A percentile compares a stretch with the other conserved stretches of the same genome.
These are phyloP conservation scores for Colletotrichum viniferum DNA, from an alignment of 2,329 filamentous ascomycete species.

Conservation along the genomic window DNA sequence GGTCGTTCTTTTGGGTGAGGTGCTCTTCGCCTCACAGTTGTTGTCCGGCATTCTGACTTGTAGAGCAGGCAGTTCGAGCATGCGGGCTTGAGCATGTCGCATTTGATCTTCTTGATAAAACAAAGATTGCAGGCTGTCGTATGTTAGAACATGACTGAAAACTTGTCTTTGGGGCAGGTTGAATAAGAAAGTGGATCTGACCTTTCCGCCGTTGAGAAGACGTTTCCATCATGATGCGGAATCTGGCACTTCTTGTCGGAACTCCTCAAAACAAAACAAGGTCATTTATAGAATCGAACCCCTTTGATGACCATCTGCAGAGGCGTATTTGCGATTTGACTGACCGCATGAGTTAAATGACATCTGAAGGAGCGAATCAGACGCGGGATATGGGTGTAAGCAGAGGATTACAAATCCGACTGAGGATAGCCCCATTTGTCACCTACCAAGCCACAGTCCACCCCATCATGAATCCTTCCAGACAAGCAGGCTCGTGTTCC, in stretches of 20 bases:
- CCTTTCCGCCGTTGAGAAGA: constrained; percentile 28
- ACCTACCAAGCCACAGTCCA: neutral
- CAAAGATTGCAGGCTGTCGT: constrained; percentile 46
- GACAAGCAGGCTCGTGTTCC: neutral
- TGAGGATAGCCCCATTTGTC: neutral
- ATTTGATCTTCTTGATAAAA: constrained; percentile 51
- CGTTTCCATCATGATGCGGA: constrained; percentile 26
- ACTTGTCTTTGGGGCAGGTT: neutral
- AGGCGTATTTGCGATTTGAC: neutral
- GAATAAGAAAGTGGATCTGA: constrained; percentile 22
- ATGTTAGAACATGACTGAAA: neutral
- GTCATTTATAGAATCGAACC: neutral
- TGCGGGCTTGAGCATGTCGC: constrained; percentile 46
- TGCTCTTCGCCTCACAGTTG: constrained; percentile 29
- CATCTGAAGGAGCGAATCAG: neutral
- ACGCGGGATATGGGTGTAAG: neutral
- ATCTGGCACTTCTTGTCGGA: neutral
- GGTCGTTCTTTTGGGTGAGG: constrained; percentile 14
- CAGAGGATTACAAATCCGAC: neutral
- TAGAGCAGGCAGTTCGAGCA: constrained; percentile 50
- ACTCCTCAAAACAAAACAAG: neutral
- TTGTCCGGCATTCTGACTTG: constrained; percentile 41
- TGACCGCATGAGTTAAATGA: neutral
- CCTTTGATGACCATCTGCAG: neutral
- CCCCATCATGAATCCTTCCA: neutral